Evolutionary conservation across 805 yeast species (phyloP).

Genomic region (Clavispora vitiphila): DNA sequence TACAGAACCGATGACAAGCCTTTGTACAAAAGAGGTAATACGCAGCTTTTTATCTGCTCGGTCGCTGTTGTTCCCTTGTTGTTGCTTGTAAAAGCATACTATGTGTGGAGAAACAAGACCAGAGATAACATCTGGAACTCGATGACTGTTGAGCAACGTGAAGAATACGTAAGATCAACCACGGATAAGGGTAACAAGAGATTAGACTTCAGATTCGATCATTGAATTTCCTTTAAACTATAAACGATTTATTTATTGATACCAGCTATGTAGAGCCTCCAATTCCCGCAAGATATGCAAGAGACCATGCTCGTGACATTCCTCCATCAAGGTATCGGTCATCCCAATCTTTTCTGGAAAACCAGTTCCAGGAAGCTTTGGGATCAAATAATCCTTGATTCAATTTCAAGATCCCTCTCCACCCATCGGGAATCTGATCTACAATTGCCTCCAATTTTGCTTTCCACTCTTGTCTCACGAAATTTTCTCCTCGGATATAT

Average conservation of each 20-base stretch:
- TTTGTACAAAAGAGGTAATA: conserved; percentile 54
- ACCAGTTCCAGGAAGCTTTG: conserved; percentile 39
- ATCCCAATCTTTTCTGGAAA: conserved; percentile 46
- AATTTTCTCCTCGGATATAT: conserved; percentile 48
- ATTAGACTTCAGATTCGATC: conserved; percentile 42
- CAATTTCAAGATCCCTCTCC: conserved; percentile 69
- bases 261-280: conserved; percentile 17
- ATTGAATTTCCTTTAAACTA: no score
- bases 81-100: conserved; percentile 31
- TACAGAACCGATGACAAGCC: conserved; percentile 58
- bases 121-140: conserved; percentile 48
- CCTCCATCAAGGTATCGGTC: conserved; percentile 70
- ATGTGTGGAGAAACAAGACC: conserved; percentile 35
- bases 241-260: no score
- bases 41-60: conserved; percentile 27
- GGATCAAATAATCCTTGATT: conserved; percentile 77
- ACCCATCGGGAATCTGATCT: conserved; percentile 53
- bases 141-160: conserved; percentile 46
- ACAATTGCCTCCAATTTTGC: conserved; percentile 42
- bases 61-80: conserved; percentile 18
- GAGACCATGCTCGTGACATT: conserved; percentile 81
- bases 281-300: conserved; percentile 64
- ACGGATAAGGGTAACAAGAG: conserved; percentile 54
- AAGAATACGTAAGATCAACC: conserved; percentile 40
- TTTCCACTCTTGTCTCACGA: conserved; percentile 63